Percentiles rank a stretch among this genome's conserved stretches.
Conservation (phyloP, 2,329 filamentous ascomycete species). For the Periconia macrospinosa region DNA sequence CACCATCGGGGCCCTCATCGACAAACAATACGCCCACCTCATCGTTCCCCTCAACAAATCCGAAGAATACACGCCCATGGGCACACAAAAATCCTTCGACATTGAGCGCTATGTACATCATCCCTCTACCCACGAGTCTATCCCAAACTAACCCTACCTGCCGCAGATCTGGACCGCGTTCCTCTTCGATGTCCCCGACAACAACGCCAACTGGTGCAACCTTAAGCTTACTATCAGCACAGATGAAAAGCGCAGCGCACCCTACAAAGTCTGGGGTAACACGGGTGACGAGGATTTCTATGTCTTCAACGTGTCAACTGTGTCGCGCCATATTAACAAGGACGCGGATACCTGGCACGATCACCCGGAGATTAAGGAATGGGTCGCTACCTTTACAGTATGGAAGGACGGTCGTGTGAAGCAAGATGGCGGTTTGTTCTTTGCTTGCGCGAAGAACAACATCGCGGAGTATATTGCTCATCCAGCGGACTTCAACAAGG, state of each 20-base stretch:
- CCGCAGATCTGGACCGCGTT: slow-evolving; percentile 28
- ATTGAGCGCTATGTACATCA: slow-evolving; percentile 21
- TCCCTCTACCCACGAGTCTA: background rate
- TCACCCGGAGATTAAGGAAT: slow-evolving; percentile 15
- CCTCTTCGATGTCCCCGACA: slow-evolving; percentile 34
- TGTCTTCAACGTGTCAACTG: slow-evolving; percentile 27
- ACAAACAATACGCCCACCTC: slow-evolving; percentile 33
- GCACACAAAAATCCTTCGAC: slow-evolving; percentile 24
- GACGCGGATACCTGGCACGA: slow-evolving; percentile 31
- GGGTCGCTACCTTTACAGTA: slow-evolving; percentile 22
- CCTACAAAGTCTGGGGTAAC: slow-evolving; percentile 20
- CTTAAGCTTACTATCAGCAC: slow-evolving; percentile 30
- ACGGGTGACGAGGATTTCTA: slow-evolving; percentile 18
- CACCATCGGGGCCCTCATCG: slow-evolving; percentile 15
- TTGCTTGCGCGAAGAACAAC: slow-evolving; percentile 24
- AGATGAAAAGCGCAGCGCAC: slow-evolving; percentile 17
- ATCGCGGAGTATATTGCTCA: slow-evolving; percentile 32
- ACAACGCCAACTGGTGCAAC: slow-evolving; percentile 23
- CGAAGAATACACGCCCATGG: slow-evolving; percentile 19
- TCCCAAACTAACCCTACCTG: slow-evolving; percentile 1
- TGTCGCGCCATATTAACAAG: slow-evolving; percentile 24
- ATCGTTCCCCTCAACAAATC: slow-evolving; percentile 34
- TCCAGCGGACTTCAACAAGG: slow-evolving; percentile 14
- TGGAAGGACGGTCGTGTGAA: slow-evolving; percentile 10
- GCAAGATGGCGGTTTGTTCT: slow-evolving; percentile 13